Conservation (phyloP, 1,139 yeast genomes). For the Yamadazyma trypodendri region DNA sequence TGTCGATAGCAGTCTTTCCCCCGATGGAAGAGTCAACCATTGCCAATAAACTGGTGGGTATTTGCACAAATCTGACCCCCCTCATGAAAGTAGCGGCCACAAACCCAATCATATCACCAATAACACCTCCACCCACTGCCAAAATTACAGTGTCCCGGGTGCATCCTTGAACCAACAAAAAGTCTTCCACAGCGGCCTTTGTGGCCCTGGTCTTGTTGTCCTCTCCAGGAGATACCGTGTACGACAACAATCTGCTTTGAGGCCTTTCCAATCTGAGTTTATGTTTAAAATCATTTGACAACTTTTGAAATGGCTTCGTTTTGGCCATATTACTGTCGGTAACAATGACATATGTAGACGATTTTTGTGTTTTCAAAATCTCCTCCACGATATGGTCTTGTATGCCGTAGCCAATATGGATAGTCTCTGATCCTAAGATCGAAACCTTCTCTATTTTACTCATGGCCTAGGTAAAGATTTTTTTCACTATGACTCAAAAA, state of each 20-base stretch:
- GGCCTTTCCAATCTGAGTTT: constrained; percentile 33
- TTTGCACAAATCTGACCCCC: constrained; percentile 91
- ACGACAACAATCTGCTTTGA: constrained; percentile 65
- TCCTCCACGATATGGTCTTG: constrained; percentile 74
- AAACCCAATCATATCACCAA: constrained; percentile 98
- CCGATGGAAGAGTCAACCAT: constrained; percentile 99
- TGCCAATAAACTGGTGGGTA: constrained; percentile 89
- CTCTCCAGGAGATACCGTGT: constrained; percentile 90
- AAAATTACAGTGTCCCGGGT: constrained; percentile 93
- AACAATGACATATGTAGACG: constrained; percentile 89
- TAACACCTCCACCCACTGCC: constrained; percentile 98
- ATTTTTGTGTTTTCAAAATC: constrained; percentile 58
- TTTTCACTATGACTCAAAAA: neutral
- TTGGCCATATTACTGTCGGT: constrained; percentile 81
- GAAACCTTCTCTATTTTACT: constrained; percentile 51
- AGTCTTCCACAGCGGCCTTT: constrained; percentile 93
- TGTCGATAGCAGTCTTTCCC: constrained; percentile 97
- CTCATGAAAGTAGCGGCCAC: constrained; percentile 99
- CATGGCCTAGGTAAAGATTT: constrained; percentile 17
- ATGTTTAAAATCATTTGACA: constrained; percentile 32
- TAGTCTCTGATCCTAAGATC: constrained; percentile 78
- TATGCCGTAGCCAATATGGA: constrained; percentile 88
- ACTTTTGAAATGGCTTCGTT: constrained; percentile 56
- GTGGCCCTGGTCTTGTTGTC: constrained; percentile 84
- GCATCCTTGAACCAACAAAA: constrained; percentile 79